These are phyloP conservation scores for Crassisporium funariophilum DNA, from an alignment of 768 basidiomycete genomes.

Conservation along the genomic window DNA sequence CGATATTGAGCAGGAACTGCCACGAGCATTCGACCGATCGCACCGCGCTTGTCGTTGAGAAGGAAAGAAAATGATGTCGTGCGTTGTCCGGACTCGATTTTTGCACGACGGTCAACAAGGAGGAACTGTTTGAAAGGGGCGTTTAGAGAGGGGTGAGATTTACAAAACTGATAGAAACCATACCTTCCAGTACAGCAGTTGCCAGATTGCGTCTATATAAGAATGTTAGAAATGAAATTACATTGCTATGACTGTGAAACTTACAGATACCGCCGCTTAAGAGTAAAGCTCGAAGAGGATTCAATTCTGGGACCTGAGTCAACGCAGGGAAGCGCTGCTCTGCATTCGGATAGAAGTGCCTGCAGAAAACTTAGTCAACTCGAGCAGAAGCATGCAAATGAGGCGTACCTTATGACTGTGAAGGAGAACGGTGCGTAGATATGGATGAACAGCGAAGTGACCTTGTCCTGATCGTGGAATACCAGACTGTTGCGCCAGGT, in stretches of 20 bases:
- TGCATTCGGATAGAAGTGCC: constrained; percentile 87
- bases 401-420: constrained; percentile 80
- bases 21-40: constrained; percentile 73
- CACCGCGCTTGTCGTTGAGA: constrained; percentile 83
- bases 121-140: constrained; percentile 58
- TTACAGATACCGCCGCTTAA: constrained; percentile 83
- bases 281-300: constrained; percentile 71
- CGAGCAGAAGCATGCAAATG: neutral
- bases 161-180: constrained; percentile 5
- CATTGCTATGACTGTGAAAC: constrained; percentile 29
- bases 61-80: constrained; percentile 90
- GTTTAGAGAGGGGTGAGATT: neutral
- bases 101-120: constrained; percentile 81
- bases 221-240: constrained; percentile 14
- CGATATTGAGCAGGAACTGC: constrained; percentile 62
- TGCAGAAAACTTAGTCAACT: no score
- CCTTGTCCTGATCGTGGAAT: constrained; percentile 96
- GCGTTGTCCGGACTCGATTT: constrained; percentile 90
- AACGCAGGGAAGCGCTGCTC: constrained; percentile 87
- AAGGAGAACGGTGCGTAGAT: constrained; percentile 92
- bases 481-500: constrained; percentile 99
- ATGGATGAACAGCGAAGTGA: constrained; percentile 93
- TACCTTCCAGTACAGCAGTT: constrained; percentile 91
- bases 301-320: constrained; percentile 63
- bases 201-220: constrained; percentile 84